Percentiles rank a stretch among this genome's conserved stretches.
These are phyloP conservation scores for Aspergillus awamori DNA, from an alignment of 2,329 filamentous ascomycete genomes.

Conservation along the genomic window DNA sequence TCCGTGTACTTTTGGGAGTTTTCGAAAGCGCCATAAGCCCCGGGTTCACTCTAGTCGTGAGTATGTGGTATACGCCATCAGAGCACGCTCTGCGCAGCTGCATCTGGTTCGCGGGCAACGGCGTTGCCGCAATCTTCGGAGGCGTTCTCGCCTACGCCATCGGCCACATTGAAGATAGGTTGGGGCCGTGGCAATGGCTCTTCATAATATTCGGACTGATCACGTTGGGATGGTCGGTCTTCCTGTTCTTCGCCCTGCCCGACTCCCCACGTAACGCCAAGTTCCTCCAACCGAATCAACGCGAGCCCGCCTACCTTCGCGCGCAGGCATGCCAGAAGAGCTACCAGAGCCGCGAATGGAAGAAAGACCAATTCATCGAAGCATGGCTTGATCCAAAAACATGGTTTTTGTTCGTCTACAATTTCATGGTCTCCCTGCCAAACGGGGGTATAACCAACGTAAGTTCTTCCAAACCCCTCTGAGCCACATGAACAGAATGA, in stretches of 20 bases:
- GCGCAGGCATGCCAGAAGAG: constrained; percentile 6
- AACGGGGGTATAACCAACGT: constrained; percentile 31
- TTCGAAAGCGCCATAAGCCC: constrained; percentile 43
- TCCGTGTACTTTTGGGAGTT: constrained; percentile 45
- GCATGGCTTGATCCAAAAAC: constrained; percentile 37
- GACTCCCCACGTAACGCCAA: constrained; percentile 15
- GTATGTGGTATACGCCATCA: constrained; percentile 31
- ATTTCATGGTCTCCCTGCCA: constrained; percentile 31
- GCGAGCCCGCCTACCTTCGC: constrained; percentile 13
- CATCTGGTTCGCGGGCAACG: constrained; percentile 30
- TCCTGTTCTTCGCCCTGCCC: constrained; percentile 15
- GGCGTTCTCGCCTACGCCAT: constrained; percentile 26
- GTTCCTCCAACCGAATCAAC: constrained; percentile 15
- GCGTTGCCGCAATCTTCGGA: constrained; percentile 26
- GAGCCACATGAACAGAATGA: not conserved
- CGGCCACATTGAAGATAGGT: constrained; percentile 1
- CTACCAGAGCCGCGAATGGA: constrained; percentile 13
- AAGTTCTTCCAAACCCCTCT: not conserved
- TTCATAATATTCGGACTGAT: constrained; percentile 22
- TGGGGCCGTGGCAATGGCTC: constrained; percentile 13
- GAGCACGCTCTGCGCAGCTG: constrained; percentile 31
- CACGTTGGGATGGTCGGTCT: constrained; percentile 12
- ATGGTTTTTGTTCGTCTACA: constrained; percentile 34
- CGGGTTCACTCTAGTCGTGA: constrained; percentile 36
- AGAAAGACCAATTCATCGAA: constrained; percentile 34